Evolutionary conservation across 495 filamentous ascomycete genomes (phyloP).

Genomic region (Eremomyces bilateralis): DNA sequence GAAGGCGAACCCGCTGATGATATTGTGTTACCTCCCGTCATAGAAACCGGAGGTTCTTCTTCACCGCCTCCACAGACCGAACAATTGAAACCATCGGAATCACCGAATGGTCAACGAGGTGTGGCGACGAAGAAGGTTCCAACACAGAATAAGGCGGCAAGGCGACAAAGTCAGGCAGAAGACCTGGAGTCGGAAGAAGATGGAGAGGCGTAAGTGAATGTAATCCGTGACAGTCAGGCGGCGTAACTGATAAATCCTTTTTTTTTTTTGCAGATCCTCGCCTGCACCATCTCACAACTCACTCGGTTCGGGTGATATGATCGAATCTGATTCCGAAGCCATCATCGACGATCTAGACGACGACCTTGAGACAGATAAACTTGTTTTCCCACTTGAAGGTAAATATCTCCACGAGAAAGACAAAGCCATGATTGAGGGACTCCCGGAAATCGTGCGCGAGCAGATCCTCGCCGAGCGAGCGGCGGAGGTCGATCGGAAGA

Average conservation of each 20-base stretch:
- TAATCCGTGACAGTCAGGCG: too few relatives aligned
- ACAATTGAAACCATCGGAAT: too few relatives aligned
- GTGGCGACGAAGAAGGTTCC: too few relatives aligned
- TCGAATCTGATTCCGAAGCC: conserved; percentile 62
- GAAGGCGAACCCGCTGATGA: too few relatives aligned
- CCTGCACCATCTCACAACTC: conserved; percentile 55
- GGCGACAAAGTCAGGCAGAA: too few relatives aligned
- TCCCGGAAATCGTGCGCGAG: conserved; percentile 82
- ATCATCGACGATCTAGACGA: conserved; percentile 26
- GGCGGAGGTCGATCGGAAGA: conserved; percentile 53
- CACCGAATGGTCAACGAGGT: too few relatives aligned
- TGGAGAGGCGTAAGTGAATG: conserved; percentile 57
- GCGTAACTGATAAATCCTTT: too few relatives aligned
- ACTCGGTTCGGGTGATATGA: conserved; percentile 67
- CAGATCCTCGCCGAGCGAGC: conserved; percentile 72
- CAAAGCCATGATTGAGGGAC: conserved; percentile 58
- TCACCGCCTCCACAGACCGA: too few relatives aligned
- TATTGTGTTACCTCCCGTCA: too few relatives aligned
- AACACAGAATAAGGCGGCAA: too few relatives aligned
- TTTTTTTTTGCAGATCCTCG: conserved; percentile 31
- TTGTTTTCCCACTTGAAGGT: conserved; percentile 71
- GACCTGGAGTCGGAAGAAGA: conserved; percentile 59
- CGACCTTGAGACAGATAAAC: conserved; percentile 28
- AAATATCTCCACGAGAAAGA: conserved; percentile 63
- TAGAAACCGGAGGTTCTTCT: too few relatives aligned